Evolutionary conservation across 495 filamentous ascomycete species (phyloP), one percentile per base, ranked within the genome.

Genomic region (Barbatosphaeria neglecta): DNA sequence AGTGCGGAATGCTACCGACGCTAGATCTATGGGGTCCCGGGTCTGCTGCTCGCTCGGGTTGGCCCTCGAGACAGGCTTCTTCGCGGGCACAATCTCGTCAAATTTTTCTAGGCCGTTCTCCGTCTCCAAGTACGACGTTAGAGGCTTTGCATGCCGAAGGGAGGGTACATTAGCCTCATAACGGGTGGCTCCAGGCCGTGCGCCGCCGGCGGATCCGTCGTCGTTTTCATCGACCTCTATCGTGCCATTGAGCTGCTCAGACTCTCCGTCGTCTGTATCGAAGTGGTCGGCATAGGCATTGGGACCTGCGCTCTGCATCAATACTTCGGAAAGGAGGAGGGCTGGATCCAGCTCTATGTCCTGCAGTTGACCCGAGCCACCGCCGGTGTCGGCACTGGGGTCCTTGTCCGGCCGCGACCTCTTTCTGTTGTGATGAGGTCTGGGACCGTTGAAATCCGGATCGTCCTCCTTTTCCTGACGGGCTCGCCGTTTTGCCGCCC

Each of bases 111-210:
- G 56, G 15, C 53, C 52, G 17, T 65, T 55, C n/a, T 66, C 63
- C 4, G 57, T 53, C 18, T 65, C 62, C 5, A 60, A 40, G 38
- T 72, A 74, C 17, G 67, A 68, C 8, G 51, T 46, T 43, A 58
- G 66, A 20, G 70, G 69, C 40, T 64, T 65, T 24, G 70, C 68
- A 44, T 70, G 69, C 22, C 70, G 63, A 17, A 74, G 57, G 22
- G 58, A 51, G 25, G 69, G 67, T 2, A 52, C 42, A 22, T 67
- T 65, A 2, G 56, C 47, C 7, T 53, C 63, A 50, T 47, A 66
- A 8, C n/a, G n/a, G n/a, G n/a, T n/a, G n/a, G n/a, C n/a, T n/a
- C n/a, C n/a, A n/a, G 31, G 52, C 16, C 40, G 23, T 46, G 52
- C 42, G 46, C 46, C 33, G 22, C 20, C 17, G 25, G 38, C 18